Percentiles rank a stretch among this genome's conserved stretches.
These are phyloP conservation scores for Ceratobasidium sp. DNA, from an alignment of 1,284 basidiomycete genomes.

Conservation along the genomic window DNA sequence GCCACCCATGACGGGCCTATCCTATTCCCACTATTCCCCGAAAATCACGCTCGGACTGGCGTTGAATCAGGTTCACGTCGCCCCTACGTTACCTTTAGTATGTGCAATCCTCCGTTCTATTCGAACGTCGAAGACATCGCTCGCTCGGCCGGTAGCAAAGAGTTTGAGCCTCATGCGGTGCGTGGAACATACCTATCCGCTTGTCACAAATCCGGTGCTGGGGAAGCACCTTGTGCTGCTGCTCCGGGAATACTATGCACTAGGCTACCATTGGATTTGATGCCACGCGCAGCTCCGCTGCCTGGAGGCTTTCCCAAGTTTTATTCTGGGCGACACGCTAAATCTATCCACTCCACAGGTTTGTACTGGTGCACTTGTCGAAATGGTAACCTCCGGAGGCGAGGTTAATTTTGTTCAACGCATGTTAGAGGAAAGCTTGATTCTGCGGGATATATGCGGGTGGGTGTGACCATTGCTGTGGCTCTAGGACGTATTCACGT, in stretches of 20 bases:
- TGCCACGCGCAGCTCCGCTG: too few relatives aligned
- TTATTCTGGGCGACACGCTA: background rate
- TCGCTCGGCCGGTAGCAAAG: constrained; percentile 70
- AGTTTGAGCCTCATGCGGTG: constrained; percentile 71
- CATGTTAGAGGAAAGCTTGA: constrained; percentile 81
- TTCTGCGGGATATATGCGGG: constrained; percentile 62
- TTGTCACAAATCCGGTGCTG: background rate
- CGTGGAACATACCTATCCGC: constrained; percentile 48
- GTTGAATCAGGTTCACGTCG: constrained; percentile 1
- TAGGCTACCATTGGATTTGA: too few relatives aligned
- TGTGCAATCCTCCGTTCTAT: constrained; percentile 99
- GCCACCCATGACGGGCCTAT: constrained; percentile 59
- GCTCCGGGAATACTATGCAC: too few relatives aligned
- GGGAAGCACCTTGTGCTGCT: too few relatives aligned
- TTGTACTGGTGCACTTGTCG: constrained; percentile 83
- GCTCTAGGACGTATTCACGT: background rate
- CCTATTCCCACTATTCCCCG: constrained; percentile 60
- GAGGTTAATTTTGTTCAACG: constrained; percentile 80
- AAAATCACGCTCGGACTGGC: constrained; percentile 31
- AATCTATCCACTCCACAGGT: constrained; percentile 58
- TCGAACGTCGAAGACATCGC: constrained; percentile 72
- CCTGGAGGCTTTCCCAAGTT: too few relatives aligned
- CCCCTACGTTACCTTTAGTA: constrained; percentile 71
- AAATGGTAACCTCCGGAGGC: constrained; percentile 89
- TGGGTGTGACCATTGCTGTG: constrained; percentile 51